Base-by-base conservation (phyloP, 345 rosid genomes). In the Triadica sebifera region DNA sequence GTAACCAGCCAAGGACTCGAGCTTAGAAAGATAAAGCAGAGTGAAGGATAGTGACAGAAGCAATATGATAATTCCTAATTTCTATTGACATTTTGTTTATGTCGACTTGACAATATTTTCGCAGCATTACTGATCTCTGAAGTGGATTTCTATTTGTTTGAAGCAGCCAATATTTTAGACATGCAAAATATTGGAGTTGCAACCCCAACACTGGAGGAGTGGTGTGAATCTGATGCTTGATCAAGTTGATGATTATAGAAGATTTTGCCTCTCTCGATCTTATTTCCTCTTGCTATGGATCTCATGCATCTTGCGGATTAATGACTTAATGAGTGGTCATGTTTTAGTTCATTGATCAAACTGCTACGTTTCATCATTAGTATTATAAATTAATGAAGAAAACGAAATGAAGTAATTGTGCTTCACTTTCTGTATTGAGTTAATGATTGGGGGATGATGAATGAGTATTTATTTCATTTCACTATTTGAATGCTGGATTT, bases 101-200 rank as follows among this genome's bases (percentile, higher is more conserved):
- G n/a, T n/a, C n/a, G n/a, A n/a, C n/a, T n/a, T n/a, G n/a, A n/a
- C n/a, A n/a, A n/a, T n/a, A n/a, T n/a, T n/a, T n/a, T n/a, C n/a
- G n/a, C n/a, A n/a, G n/a, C n/a, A n/a, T n/a, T n/a, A n/a, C n/a
- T n/a, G n/a, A n/a, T n/a, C n/a, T n/a, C n/a, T 57, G 55, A 72
- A 69, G 4, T 22, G 50, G 50, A 37, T 61, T 16, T 12, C n/a
- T 20, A 15, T 5, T 67, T 38, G 46, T 65, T 12, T 60, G 72
- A 55, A 64, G 58, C 91, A 93, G 96, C 90, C 64, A 93, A 91
- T 81, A 75, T 93, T 45, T 77, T 77, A 10, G 98, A 93, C 91
- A 91, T 89, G 93, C 80, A 82, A 86, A 91, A 91, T 58, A 72
- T 90, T 11, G 95, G 93, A 67, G 90, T 90, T 63, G 81, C 84